phyloP scores from a whole-genome alignment of 345 rosid genomes.

The Hibiscus trionum region DNA sequence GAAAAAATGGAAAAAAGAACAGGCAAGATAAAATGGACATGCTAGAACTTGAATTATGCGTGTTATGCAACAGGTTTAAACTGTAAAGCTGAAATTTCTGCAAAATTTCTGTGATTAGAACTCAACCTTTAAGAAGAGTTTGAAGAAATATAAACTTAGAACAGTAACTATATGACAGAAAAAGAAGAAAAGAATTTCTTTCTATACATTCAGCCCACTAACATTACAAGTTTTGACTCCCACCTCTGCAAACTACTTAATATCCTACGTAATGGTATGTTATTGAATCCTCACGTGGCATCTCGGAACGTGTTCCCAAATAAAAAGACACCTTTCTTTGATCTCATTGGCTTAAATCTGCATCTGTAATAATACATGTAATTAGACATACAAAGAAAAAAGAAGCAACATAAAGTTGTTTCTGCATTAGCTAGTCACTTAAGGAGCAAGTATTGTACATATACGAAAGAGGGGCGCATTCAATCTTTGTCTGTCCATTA shows the following conservation, averaged over 20 bases:
- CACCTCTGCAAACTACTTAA: background rate
- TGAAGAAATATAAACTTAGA: background rate
- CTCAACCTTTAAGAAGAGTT: background rate
- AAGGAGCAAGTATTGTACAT: too few relatives aligned
- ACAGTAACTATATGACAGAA: background rate
- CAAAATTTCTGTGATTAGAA: background rate
- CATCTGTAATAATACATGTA: background rate
- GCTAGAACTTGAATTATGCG: background rate
- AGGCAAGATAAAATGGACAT: background rate
- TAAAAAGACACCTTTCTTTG: background rate
- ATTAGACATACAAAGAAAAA: background rate
- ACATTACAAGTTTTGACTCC: background rate
- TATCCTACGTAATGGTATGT: conserved; percentile 8
- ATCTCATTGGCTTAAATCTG: background rate
- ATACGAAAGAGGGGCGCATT: background rate
- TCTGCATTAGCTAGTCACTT: background rate
- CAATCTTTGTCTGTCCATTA: background rate
- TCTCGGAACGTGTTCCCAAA: background rate
- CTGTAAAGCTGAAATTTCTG: background rate
- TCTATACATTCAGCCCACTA: conserved; percentile 5
- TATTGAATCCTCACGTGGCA: background rate
- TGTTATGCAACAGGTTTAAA: background rate
- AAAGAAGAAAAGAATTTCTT: background rate
- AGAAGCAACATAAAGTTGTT: background rate
- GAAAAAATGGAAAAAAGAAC: background rate